A percentile compares a stretch with the other conserved stretches of the same genome.
phyloP scores from a whole-genome alignment of 1,139 yeast species.

The Magnusiomyces clavatus region DNA sequence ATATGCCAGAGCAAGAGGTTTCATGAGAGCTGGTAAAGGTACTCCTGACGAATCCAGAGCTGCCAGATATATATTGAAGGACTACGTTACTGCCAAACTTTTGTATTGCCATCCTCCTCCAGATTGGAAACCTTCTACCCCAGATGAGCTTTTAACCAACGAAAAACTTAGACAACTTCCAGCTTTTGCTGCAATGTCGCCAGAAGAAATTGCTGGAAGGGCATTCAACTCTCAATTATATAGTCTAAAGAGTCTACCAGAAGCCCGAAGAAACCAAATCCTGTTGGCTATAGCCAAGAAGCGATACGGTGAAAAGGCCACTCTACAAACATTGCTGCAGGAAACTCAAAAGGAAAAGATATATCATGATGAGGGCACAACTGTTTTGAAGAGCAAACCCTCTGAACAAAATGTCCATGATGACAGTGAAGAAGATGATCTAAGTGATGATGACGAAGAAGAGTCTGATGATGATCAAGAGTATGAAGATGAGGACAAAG shows the following conservation, averaged over 20 bases:
- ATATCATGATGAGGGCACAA: too few species aligned
- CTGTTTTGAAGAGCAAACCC: too few species aligned
- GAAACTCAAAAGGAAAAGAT: background rate
- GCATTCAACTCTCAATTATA: slow-evolving; percentile 69
- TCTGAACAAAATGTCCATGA: background rate
- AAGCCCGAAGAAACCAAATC: slow-evolving; percentile 65
- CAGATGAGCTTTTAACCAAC: slow-evolving; percentile 14
- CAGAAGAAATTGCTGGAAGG: slow-evolving; percentile 19
- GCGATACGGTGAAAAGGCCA: slow-evolving; percentile 13
- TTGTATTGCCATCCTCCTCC: slow-evolving; percentile 89
- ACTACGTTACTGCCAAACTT: slow-evolving; percentile 87
- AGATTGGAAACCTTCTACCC: slow-evolving; percentile 18
- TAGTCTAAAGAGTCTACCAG: slow-evolving; percentile 51
- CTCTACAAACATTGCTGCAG: slow-evolving; percentile 1
- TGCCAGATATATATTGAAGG: slow-evolving; percentile 84
- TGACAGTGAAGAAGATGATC: slow-evolving; percentile 1
- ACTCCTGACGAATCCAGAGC: slow-evolving; percentile 97
- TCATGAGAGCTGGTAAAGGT: slow-evolving; percentile 90
- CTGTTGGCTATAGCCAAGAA: slow-evolving; percentile 37
- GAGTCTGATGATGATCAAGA: too few species aligned
- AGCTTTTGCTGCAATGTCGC: slow-evolving; percentile 22
- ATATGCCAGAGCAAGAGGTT: slow-evolving; percentile 95
- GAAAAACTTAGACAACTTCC: slow-evolving; percentile 22
- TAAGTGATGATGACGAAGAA: slow-evolving; percentile 25
- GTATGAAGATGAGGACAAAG: slow-evolving; percentile 18